Evolutionary conservation across 2,329 filamentous ascomycete species (phyloP).

Genomic region (Calonectria crousiana): DNA sequence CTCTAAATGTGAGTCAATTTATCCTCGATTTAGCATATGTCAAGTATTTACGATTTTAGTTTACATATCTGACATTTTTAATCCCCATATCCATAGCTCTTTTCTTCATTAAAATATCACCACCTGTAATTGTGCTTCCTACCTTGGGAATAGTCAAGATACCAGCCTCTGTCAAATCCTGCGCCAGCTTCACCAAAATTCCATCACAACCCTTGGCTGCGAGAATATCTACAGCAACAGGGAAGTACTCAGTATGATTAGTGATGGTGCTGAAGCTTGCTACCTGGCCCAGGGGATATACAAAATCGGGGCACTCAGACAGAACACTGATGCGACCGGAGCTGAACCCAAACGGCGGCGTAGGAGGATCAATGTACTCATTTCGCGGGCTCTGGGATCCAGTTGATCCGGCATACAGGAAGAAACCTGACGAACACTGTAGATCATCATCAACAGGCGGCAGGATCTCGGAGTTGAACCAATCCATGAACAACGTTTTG

Average conservation of each 20-base stretch:
- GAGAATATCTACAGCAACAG: not conserved
- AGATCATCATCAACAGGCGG: not conserved
- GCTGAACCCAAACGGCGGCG: constrained; percentile 4
- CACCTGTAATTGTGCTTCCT: not conserved
- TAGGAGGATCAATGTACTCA: not conserved
- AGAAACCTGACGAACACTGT: not conserved
- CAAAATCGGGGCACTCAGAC: constrained; percentile 1
- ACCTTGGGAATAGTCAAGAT: constrained; percentile 6
- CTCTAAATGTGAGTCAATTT: not conserved
- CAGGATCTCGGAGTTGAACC: constrained; percentile 52
- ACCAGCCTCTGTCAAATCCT: not conserved
- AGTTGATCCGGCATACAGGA: not conserved
- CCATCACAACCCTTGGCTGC: constrained; percentile 10
- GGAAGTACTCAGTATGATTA: constrained; percentile 1
- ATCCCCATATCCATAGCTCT: not conserved
- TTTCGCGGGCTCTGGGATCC: not conserved
- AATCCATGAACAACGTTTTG: constrained; percentile 61
- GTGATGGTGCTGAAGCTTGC: not conserved
- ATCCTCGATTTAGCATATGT: not conserved
- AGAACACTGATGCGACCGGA: not conserved
- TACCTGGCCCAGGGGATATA: not conserved
- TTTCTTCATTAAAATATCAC: constrained; percentile 4
- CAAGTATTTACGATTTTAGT: not conserved
- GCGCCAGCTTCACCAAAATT: not conserved
- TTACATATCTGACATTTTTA: not conserved